Evolutionary conservation across 2,329 filamentous ascomycete genomes (phyloP), one percentile per base, ranked within the genome.

Genomic region (Tothia fuscella): DNA sequence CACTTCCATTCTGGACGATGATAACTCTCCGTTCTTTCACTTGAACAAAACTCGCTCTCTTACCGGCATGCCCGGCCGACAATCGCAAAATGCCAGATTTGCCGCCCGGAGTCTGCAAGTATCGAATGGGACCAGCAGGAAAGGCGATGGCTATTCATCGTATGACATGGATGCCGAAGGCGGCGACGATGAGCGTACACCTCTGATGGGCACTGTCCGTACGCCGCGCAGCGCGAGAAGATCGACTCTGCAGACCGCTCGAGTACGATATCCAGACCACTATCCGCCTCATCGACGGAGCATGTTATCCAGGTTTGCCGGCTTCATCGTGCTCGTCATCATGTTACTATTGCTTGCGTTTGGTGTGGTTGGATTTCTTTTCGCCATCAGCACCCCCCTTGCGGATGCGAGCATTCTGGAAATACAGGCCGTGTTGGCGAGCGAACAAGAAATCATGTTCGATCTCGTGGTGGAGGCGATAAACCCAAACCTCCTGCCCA

Each of bases 401-500:
- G 74, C 76, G 20, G 77, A 83, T 48, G 82, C 96, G 45, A 70
- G 81, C 48, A 76, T 96, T 33, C 68, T 81, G 42, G 79, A 80
- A 48, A 86, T 98, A 50, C 77, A 82, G 52, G 93, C 94, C 50
- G 86, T 98, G 19, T 73, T 96, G 37, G 88, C 88, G 2, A 94
- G 85, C 52, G 85, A 94, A 59, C 85, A 94, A 58, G 88, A 96
- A 57, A 72, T 98, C 31, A 94, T 98, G 76, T 74, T 96, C 53
- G 89, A 98, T 59, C 65, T 98, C 37, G 77, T 84, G 16, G 85
- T 98, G 46, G 77, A 77, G 50, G 91, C 89, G 1, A 71, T 89
- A 51, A 98, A 98, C 56, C 88, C 89, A 1, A 98, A 96, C 51
- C 78, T 95, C 30, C 82, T 96, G 29, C 78, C 86, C 2, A 82